Evolutionary conservation across 2,329 filamentous ascomycete species (phyloP), one percentile per base, ranked within the genome.

Genomic region (Ploettnerulaceae sp.): DNA sequence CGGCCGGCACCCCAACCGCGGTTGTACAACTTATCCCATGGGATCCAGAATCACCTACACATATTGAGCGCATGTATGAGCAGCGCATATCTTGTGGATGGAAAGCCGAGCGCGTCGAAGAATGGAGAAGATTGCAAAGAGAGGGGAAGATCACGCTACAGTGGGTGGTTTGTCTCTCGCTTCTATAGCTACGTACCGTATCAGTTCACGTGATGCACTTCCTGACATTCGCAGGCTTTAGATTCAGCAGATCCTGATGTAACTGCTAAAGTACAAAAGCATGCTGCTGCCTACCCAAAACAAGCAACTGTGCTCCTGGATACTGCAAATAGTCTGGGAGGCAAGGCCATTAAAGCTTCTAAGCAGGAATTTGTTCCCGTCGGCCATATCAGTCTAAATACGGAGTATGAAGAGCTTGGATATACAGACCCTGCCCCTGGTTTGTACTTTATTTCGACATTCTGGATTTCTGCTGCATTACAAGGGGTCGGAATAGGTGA

Each of bases 61-160:
- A 74, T 34, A 56, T 62, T 31, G 49, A 66, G 47, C 61, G 70
- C 15, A 58, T 73, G 61, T 61, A 64, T 28, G 60, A 67, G 18
- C 71, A 73, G 56, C 65, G 71, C 8, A 50, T 71, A 6, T 66
- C 67, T 1, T 74, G 70, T 48, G 67, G 68, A 7, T 73, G 70
- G 70, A 62, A 66, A 18, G 48, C 53, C 6, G 61, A 69, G 2
- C 53, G 63, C 32, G 64, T 73, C 21, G 45, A 50, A 21, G 25
- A 29, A 32, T 59, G 52, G 53, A 45, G 38, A 6, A 25, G 40
- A 18, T n/a, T 28, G 17, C 57, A 60, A 24, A 43, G 49, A 36
- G 28, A 45, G 8, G 56, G 55, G 8, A 32, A 46, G 6, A 49
- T 51, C 8, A 42, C 40, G 17, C 22, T 60, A 14, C 53, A 58